These are phyloP conservation scores for Xylariales sp. DNA, from an alignment of 2,329 filamentous ascomycete genomes.

Conservation along the genomic window DNA sequence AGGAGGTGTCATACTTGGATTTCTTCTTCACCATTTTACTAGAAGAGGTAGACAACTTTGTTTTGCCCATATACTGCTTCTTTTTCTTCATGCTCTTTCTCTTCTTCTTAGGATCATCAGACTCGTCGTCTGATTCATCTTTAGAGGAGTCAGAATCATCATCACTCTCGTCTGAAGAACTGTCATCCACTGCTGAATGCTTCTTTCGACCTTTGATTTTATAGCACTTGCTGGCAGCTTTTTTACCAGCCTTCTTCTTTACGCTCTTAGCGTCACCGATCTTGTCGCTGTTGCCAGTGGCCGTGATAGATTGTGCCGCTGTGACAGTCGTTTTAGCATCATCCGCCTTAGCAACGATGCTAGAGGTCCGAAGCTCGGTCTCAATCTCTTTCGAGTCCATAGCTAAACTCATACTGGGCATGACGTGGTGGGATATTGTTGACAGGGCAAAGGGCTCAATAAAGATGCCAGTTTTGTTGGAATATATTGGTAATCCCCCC, in stretches of 20 bases:
- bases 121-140: slow-evolving; percentile 9
- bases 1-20: slow-evolving; percentile 13
- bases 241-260: background rate
- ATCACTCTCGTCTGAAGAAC: slow-evolving; percentile 7
- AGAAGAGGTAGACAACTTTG: slow-evolving; percentile 10
- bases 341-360: no score
- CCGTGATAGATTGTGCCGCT: slow-evolving; percentile 20
- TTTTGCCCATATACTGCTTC: no score
- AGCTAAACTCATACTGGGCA: no score
- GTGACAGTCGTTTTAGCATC: slow-evolving; percentile 12
- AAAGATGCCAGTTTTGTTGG: no score
- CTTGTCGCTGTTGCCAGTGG: slow-evolving; percentile 21
- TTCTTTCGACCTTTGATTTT: slow-evolving; percentile 16
- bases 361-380: no score
- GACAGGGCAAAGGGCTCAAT: no score
- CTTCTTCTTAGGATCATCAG: slow-evolving; percentile 17
- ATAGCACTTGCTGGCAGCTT: background rate
- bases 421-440: no score
- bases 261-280: slow-evolving; percentile 12
- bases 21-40: slow-evolving; percentile 21
- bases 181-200: background rate
- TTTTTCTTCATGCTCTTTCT: slow-evolving; percentile 23
- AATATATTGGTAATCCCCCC: no score
- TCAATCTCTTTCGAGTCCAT: no score
- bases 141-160: slow-evolving; percentile 12